Base-by-base conservation (phyloP, 345 rosid genomes). In the Moringa oleifera region DNA sequence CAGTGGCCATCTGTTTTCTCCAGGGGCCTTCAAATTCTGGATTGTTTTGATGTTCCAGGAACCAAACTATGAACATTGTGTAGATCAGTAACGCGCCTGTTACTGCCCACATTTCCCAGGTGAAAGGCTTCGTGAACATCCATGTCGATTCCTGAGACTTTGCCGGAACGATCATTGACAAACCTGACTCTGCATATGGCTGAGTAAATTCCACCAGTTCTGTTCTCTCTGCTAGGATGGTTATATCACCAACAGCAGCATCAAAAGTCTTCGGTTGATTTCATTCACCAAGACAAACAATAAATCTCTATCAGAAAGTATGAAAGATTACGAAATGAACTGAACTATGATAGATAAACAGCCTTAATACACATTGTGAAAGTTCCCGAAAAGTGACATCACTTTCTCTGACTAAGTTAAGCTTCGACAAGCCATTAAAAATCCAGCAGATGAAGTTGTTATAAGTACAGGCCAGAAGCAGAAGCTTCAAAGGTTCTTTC, bases 121-220 rank as follows among this genome's bases (percentile, higher is more conserved):
- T 77, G 77, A 81, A 81, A 6, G 89, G 84, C 63, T 71, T 61
- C 68, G 65, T 18, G 57, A 84, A 81, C 51, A 75, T 36, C 82
- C 78, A 77, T 0, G 74, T 36, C 4, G 76, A 68, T 25, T 59
- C 70, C 16, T 23, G 53, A 16, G 47, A 49, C 64, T 69, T 57
- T 0, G 51, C 69, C 5, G 77, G 72, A 51, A 77, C 81, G 33
- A 81, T 58, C 82, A 81, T 71, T 0, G 85, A 73, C 56, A 81
- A 53, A 1, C 79, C 80, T 6, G 86, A 81, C 67, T 75, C 86
- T 10, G 63, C 62, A 20, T 59, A 84, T 13, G 89, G 83, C 13
- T 77, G 84, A 0, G 86, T 71, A 53, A 84, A 84, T 17, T 79
- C 82, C 20, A 81, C 85, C 0, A 47, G 19, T 2, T 79, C 25